Evolutionary conservation across 306 rosid genomes (phyloP).

Genomic region (Oemleria cerasiformis): DNA sequence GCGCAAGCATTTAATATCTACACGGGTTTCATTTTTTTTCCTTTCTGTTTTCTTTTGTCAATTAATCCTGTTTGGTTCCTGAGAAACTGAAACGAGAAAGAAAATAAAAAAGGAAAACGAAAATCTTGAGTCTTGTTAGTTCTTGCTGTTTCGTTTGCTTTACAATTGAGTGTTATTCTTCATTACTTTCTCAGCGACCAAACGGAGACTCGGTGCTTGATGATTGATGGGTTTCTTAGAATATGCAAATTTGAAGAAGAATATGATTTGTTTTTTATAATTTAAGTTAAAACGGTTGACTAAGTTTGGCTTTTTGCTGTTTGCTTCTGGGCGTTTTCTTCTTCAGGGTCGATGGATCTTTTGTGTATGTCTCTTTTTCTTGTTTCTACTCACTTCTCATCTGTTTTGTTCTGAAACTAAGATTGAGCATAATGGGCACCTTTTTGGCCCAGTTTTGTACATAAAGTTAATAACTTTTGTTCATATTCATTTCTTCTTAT

Average conservation of each 20-base stretch:
- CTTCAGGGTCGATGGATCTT: constrained; percentile 19
- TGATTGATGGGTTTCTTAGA: constrained; percentile 5
- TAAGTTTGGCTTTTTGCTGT: constrained; percentile 23
- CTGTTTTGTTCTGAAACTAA: background rate
- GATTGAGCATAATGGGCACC: background rate
- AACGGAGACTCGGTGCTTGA: constrained; percentile 3
- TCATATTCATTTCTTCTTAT: constrained; percentile 1
- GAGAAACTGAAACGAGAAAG: constrained; percentile 15
- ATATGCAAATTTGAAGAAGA: background rate
- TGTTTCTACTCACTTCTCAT: constrained; percentile 17
- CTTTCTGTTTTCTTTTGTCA: background rate
- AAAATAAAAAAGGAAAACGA: background rate
- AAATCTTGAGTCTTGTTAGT: constrained; percentile 8
- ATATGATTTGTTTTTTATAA: background rate
- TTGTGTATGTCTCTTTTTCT: constrained; percentile 26
- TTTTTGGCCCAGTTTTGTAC: background rate
- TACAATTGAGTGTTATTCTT: background rate
- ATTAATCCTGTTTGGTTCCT: constrained; percentile 9
- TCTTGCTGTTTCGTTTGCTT: background rate
- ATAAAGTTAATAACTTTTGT: background rate
- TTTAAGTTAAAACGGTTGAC: constrained; percentile 10
- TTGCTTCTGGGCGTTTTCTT: constrained; percentile 3
- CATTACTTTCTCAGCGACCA: background rate
- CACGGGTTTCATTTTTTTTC: background rate
- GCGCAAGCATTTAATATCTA: constrained; percentile 19